phyloP scores from a whole-genome alignment of 2,329 filamentous ascomycete genomes.

The Calycina herbarum region DNA sequence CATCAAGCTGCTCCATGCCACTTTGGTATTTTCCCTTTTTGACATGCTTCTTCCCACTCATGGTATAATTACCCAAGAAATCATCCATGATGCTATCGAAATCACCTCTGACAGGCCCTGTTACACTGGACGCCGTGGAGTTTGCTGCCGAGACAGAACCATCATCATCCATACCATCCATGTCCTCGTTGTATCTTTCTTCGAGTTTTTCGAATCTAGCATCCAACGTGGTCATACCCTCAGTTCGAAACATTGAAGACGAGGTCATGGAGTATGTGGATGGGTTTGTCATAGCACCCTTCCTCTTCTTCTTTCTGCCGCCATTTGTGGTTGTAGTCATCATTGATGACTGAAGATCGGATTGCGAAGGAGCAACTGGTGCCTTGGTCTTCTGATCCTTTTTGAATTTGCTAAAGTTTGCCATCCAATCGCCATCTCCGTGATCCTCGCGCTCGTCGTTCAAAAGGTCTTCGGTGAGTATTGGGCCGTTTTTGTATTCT shows the following conservation, averaged over 20 bases:
- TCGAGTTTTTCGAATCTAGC: constrained; percentile 90
- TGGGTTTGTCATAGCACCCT: constrained; percentile 85
- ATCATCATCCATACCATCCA: constrained; percentile 49
- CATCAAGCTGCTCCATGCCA: constrained; percentile 86
- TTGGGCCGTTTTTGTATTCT: constrained; percentile 49
- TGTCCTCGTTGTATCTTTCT: constrained; percentile 70
- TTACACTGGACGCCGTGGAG: constrained; percentile 63
- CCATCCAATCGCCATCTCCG: constrained; percentile 79
- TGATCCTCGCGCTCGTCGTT: constrained; percentile 58
- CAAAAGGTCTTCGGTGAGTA: constrained; percentile 45
- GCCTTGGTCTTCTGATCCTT: constrained; percentile 64
- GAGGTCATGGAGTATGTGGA: constrained; percentile 92
- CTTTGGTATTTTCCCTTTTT: constrained; percentile 80
- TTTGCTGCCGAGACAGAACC: constrained; percentile 64
- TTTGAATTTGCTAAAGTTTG: constrained; percentile 93
- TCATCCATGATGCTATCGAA: constrained; percentile 93
- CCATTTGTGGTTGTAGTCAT: constrained; percentile 77
- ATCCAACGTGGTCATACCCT: constrained; percentile 82
- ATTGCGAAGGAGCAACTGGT: constrained; percentile 49
- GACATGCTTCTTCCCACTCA: constrained; percentile 69
- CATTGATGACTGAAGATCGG: constrained; percentile 67
- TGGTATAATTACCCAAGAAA: constrained; percentile 75
- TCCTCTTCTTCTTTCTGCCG: constrained; percentile 88
- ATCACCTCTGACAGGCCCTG: constrained; percentile 69
- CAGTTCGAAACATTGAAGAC: constrained; percentile 81